phyloP scores from a whole-genome alignment of 163 green algal species.

The Chlamydomonas reinhardtii region DNA sequence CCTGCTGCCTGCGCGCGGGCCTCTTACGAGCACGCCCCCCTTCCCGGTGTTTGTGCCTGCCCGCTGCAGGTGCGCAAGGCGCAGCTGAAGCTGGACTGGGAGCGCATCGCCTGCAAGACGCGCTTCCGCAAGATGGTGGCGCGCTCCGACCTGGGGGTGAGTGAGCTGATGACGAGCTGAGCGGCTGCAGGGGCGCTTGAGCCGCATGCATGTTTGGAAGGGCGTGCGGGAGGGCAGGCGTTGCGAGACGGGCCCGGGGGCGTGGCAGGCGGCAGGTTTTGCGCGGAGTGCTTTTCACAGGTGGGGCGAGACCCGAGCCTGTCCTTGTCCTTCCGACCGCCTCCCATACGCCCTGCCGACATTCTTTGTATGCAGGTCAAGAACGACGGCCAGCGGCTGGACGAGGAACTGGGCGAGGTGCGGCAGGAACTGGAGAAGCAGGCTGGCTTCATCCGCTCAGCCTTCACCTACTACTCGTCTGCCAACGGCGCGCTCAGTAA shows the following conservation, averaged over 20 bases:
- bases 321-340: too few species aligned
- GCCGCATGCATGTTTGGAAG: too few species aligned
- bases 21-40: too few species aligned
- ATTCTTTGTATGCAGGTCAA: conserved; percentile 28
- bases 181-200: not conserved
- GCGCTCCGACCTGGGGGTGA: conserved; percentile 32
- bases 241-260: too few species aligned
- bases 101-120: conserved; percentile 56
- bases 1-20: too few species aligned
- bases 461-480: conserved; percentile 62
- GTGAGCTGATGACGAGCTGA: not conserved
- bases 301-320: too few species aligned
- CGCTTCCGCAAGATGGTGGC: conserved; percentile 53
- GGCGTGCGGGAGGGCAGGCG: too few species aligned
- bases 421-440: conserved; percentile 54
- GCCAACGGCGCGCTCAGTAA: too few species aligned
- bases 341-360: too few species aligned
- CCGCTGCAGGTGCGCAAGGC: not conserved
- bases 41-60: not conserved
- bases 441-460: conserved; percentile 46
- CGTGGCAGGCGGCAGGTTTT: too few species aligned
- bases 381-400: conserved; percentile 39
- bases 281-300: too few species aligned
- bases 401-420: conserved; percentile 58
- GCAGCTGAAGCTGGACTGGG: conserved; percentile 52